These are phyloP conservation scores for Hansenula lynferdii DNA, from an alignment of 1,139 yeast species.

Conservation along the genomic window DNA sequence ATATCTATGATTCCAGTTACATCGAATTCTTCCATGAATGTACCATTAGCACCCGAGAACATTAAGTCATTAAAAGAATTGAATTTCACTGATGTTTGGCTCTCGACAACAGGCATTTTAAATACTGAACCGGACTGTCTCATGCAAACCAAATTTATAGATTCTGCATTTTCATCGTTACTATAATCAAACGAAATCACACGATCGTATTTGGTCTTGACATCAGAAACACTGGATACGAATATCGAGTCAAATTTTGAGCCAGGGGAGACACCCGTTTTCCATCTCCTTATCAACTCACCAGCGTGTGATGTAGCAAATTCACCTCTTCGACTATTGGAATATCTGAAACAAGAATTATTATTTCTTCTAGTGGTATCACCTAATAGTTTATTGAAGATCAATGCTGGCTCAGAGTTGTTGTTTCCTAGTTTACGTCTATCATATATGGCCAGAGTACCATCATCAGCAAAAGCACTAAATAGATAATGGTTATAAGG, in stretches of 20 bases:
- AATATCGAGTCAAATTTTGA: constrained; percentile 48
- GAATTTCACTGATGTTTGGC: constrained; percentile 59
- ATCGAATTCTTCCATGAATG: constrained; percentile 27
- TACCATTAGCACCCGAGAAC: constrained; percentile 60
- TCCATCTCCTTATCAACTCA: constrained; percentile 77
- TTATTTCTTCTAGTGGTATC: constrained; percentile 59
- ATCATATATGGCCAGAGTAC: constrained; percentile 85
- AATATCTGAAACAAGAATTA: constrained; percentile 66
- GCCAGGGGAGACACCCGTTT: constrained; percentile 58
- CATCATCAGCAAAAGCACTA: constrained; percentile 78
- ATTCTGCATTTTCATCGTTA: constrained; percentile 44
- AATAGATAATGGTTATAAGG: constrained; percentile 62
- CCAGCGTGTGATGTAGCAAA: constrained; percentile 80
- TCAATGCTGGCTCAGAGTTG: constrained; percentile 49
- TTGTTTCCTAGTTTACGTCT: constrained; percentile 51
- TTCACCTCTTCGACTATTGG: constrained; percentile 65
- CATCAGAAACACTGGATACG: constrained; percentile 73
- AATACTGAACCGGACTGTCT: constrained; percentile 86
- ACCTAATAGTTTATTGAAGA: constrained; percentile 61
- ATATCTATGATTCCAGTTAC: constrained; percentile 22
- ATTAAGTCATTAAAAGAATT: constrained; percentile 70
- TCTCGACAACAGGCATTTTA: constrained; percentile 70
- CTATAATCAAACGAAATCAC: constrained; percentile 86
- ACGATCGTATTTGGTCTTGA: constrained; percentile 71
- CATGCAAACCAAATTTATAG: constrained; percentile 63